phyloP scores from a whole-genome alignment of 2,329 filamentous ascomycete species.

The Penicillium verrucosum region DNA sequence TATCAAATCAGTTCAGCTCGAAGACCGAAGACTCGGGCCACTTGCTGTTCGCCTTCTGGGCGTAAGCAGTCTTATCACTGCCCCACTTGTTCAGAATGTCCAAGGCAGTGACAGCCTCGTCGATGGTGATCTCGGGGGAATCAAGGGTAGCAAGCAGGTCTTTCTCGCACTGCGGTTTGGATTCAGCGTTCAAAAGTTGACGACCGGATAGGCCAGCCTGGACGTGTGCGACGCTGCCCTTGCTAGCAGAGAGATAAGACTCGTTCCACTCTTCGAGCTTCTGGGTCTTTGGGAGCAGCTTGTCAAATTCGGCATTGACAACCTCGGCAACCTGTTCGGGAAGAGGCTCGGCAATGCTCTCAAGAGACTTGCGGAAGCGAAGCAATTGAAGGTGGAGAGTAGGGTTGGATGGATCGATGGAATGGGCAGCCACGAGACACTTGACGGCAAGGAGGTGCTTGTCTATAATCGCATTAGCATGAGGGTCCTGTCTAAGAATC shows the following conservation, averaged over 20 bases:
- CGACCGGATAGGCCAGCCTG: slow-evolving; percentile 62
- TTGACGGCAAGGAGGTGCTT: slow-evolving; percentile 86
- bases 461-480: slow-evolving; percentile 50
- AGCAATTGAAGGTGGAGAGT: slow-evolving; percentile 72
- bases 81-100: slow-evolving; percentile 51
- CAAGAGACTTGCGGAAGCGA: slow-evolving; percentile 64
- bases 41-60: slow-evolving; percentile 38
- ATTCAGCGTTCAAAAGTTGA: slow-evolving; percentile 56
- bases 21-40: slow-evolving; percentile 44
- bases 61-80: slow-evolving; percentile 52
- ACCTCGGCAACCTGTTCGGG: slow-evolving; percentile 65
- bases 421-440: slow-evolving; percentile 71
- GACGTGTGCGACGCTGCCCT: slow-evolving; percentile 59
- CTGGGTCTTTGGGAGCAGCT: slow-evolving; percentile 54
- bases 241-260: slow-evolving; percentile 62
- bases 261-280: slow-evolving; percentile 65
- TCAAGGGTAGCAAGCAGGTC: slow-evolving; percentile 60
- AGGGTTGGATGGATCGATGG: slow-evolving; percentile 66
- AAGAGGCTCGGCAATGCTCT: slow-evolving; percentile 57
- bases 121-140: slow-evolving; percentile 49
- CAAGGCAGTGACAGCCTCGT: slow-evolving; percentile 57
- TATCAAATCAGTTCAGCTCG: slow-evolving; percentile 21
- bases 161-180: slow-evolving; percentile 57
- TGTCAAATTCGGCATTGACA: slow-evolving; percentile 65
- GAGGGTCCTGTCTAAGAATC: background rate